Evolutionary conservation across 2,329 filamentous ascomycete species (phyloP).

Genomic region (Pseudocercospora cruenta): DNA sequence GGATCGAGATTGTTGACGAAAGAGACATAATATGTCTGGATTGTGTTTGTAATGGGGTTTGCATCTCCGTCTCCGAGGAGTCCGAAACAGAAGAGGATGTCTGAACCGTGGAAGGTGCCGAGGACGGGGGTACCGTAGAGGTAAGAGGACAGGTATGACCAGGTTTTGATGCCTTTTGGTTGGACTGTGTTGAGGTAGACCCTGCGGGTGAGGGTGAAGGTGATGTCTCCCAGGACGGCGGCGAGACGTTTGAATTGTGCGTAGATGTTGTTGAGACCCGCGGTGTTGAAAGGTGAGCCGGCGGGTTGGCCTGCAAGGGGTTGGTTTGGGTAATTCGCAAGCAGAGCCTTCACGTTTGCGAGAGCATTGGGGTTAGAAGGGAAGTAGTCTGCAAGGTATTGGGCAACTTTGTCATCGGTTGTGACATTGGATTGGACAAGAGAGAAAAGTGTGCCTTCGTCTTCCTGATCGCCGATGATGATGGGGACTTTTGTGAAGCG

Average conservation of each 20-base stretch:
- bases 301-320: constrained; percentile 48
- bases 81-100: constrained; percentile 36
- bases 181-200: constrained; percentile 59
- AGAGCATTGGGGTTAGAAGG: constrained; percentile 51
- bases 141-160: constrained; percentile 77
- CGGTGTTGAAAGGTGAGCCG: constrained; percentile 74
- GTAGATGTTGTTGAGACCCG: constrained; percentile 68
- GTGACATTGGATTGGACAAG: constrained; percentile 72
- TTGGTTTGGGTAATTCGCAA: constrained; percentile 65
- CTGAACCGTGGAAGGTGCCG: constrained; percentile 73
- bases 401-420: constrained; percentile 59
- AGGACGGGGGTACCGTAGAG: constrained; percentile 71
- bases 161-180: constrained; percentile 60
- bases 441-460: constrained; percentile 60
- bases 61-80: constrained; percentile 8
- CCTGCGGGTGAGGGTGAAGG: constrained; percentile 74
- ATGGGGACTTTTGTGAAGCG: constrained; percentile 48
- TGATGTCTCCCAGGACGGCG: constrained; percentile 72
- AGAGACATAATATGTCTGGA: constrained; percentile 71
- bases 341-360: constrained; percentile 54
- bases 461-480: constrained; percentile 75
- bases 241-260: constrained; percentile 77
- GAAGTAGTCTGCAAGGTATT: constrained; percentile 65
- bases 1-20: constrained; percentile 74
- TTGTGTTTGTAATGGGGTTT: constrained; percentile 43